Conservation (phyloP, 202 grass and related monocot genomes). For the Hordeum pubiflorum region DNA sequence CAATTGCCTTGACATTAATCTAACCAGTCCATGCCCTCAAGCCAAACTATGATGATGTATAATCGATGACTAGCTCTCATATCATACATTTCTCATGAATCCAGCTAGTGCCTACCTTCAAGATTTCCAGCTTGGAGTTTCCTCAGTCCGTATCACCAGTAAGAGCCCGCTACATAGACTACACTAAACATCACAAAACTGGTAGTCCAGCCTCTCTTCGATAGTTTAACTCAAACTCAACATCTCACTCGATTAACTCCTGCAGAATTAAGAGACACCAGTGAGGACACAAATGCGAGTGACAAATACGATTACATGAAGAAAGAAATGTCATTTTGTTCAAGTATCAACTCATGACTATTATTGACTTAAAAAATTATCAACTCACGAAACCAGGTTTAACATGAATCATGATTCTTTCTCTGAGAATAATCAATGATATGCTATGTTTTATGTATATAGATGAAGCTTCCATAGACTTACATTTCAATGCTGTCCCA, state of each 20-base stretch:
- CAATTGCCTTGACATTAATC: background rate
- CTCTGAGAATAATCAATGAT: background rate
- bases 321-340: too few relatives aligned
- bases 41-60: conserved; percentile 6
- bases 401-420: background rate
- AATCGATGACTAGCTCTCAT: background rate
- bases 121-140: background rate
- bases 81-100: background rate
- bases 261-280: conserved; percentile 20
- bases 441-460: background rate
- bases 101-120: background rate
- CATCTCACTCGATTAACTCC: background rate
- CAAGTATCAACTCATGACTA: too few relatives aligned
- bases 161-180: background rate
- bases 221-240: background rate
- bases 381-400: background rate
- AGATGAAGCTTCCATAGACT: conserved; percentile 15
- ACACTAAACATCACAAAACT: conserved; percentile 21
- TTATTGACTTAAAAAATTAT: background rate
- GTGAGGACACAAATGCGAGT: background rate
- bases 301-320: background rate
- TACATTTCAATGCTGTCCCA: conserved; percentile 79
- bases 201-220: background rate
- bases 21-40: background rate
- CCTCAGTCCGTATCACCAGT: background rate